These are phyloP conservation scores for Micromonas commoda DNA, from an alignment of 139 green algal species.

Conservation along the genomic window DNA sequence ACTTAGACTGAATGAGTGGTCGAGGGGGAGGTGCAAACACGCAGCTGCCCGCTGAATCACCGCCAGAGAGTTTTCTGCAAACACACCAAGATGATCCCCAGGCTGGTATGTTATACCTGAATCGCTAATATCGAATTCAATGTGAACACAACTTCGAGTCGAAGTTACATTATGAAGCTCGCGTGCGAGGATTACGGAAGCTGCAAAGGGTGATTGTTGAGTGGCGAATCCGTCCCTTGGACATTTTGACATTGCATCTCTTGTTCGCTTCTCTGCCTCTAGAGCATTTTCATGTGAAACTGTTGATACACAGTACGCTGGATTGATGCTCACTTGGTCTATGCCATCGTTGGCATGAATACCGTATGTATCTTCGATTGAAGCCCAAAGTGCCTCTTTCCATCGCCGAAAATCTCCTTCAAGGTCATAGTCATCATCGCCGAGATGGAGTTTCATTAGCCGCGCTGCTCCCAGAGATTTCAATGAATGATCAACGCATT, in stretches of 20 bases:
- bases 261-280: no score
- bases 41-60: constrained; percentile 60
- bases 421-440: constrained; percentile 88
- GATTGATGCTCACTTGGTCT: background rate
- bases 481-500: constrained; percentile 56
- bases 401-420: constrained; percentile 93
- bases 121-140: constrained; percentile 71
- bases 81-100: constrained; percentile 88
- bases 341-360: background rate
- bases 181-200: constrained; percentile 44
- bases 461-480: constrained; percentile 54
- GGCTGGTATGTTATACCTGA: constrained; percentile 46
- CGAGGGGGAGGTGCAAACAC: constrained; percentile 51
- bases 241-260: no score
- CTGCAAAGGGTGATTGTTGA: constrained; percentile 45
- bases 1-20: constrained; percentile 50
- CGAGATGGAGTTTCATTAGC: constrained; percentile 61
- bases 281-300: no score
- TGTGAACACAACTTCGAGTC: constrained; percentile 84
- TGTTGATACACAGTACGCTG: no score
- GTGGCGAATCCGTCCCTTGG: no score
- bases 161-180: constrained; percentile 76
- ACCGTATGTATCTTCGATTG: constrained; percentile 37
- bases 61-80: constrained; percentile 60
- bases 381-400: constrained; percentile 52